Evolutionary conservation across 1,284 basidiomycete species (phyloP), one percentile per base, ranked within the genome.

Genomic region (Ceratobasidium sp.): DNA sequence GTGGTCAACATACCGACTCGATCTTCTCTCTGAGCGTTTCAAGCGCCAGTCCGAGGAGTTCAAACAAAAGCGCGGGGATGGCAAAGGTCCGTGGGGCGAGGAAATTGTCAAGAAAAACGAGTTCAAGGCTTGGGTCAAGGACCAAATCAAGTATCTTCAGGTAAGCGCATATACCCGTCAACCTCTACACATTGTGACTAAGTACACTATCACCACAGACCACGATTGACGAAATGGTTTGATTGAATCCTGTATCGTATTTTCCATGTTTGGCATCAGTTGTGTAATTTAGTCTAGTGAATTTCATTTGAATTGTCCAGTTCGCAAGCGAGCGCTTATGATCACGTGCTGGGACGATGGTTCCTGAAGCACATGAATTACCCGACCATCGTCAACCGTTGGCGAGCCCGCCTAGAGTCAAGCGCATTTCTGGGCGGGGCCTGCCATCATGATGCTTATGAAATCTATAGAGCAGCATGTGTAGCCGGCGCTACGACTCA

Each of bases 1-100:
- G 68, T 79, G 78, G 79, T 76, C 77, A 6, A 31, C 76, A 15
- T 80, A 80, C 69, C 79, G 79, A 17, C 33, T 79, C 15, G 75
- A 78, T 54, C 77, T 80, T n/a, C 77, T 80, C n/a, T 53, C 79
- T 0, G 78, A 77, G 31, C 76, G 78, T 1, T 78, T 79, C 71
- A 53, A 64, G 8, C 42, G 45, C n/a, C 68, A 76, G 31, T 76
- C 74, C 0, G 31, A 47, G 17, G 39, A 69, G 68, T 33, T 49
- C 23, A 61, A 39, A 13, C 33, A 42, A 56, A 60, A n/a, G 69
- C 39, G 6, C 73, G 15, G 68, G 58, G 35, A 76, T 64, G 63
- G 63, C 10, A 15, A 28, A 31, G 37, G 37, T 20, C 45, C 63
- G 15, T 65, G 63, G 63, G 63, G 63, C 42, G 26, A 42, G 15